Conservation (phyloP, 257 asterid genomes). For the Forsythia viridissima region DNA sequence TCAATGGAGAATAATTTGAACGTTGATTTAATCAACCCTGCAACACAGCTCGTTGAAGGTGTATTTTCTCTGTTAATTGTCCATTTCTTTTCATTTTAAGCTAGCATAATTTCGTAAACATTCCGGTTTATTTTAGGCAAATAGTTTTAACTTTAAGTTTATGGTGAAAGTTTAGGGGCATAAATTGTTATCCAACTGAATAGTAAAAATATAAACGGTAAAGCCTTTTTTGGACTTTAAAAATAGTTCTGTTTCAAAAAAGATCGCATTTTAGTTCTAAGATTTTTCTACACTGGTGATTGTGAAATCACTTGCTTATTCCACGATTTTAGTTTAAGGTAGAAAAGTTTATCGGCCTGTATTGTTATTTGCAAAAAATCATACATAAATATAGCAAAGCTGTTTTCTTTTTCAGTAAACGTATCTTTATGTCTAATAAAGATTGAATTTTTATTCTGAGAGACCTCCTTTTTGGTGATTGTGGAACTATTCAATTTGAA, state of each 20-base stretch:
- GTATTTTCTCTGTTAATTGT: constrained; percentile 42
- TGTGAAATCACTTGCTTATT: neutral
- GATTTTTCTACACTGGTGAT: neutral
- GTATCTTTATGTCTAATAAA: neutral
- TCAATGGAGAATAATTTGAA: constrained; percentile 21
- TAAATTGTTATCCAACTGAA: neutral
- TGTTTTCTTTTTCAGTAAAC: neutral
- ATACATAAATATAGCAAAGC: neutral
- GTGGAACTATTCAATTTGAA: neutral
- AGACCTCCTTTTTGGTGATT: neutral
- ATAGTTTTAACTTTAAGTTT: neutral
- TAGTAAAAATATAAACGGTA: too few species aligned
- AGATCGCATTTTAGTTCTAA: neutral
- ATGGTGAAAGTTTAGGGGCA: neutral
- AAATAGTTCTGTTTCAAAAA: neutral
- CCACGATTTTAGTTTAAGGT: neutral
- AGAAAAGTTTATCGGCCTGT: neutral
- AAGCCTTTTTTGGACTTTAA: neutral
- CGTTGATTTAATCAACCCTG: constrained; percentile 31
- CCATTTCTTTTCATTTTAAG: neutral
- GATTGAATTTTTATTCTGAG: neutral
- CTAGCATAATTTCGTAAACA: neutral
- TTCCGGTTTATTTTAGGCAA: neutral
- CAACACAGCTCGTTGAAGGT: constrained; percentile 46
- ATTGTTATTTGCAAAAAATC: neutral